These are phyloP conservation scores for Sugiyamaella boreocaroliniensis DNA, from an alignment of 805 yeast genomes.

Conservation along the genomic window DNA sequence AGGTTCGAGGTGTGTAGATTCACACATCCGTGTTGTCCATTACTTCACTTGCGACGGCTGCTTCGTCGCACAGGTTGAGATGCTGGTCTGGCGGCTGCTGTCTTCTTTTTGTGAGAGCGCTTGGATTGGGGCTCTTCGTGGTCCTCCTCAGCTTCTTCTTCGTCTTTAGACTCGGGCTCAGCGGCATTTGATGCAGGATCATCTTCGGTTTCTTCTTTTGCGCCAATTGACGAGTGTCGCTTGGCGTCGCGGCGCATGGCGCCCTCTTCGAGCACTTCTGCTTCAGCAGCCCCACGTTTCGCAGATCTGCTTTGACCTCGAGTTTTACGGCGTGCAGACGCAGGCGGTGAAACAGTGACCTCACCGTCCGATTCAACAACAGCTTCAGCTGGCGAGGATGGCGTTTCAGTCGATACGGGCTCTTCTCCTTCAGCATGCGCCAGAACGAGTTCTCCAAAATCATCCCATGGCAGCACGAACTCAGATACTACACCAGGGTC, in stretches of 20 bases:
- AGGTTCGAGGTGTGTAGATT: too few relatives aligned
- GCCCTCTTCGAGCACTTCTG: not conserved
- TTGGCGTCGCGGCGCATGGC: not conserved
- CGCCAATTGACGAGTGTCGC: not conserved
- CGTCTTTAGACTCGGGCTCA: not conserved
- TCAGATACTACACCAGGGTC: conserved; percentile 15
- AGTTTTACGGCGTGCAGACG: not conserved
- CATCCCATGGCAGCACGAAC: conserved; percentile 40
- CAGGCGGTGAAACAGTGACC: not conserved
- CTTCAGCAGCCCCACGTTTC: not conserved
- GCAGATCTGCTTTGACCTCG: conserved; percentile 4
- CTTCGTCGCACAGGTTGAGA: not conserved
- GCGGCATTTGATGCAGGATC: conserved; percentile 3
- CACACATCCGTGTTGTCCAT: too few relatives aligned
- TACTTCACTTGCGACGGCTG: not conserved
- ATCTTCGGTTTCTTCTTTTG: conserved; percentile 3
- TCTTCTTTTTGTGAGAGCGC: not conserved
- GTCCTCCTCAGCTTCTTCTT: conserved; percentile 5
- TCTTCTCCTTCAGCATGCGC: conserved; percentile 30
- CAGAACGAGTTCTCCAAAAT: conserved; percentile 38
- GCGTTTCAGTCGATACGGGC: conserved; percentile 1
- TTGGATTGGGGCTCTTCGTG: not conserved
- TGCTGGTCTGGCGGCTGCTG: not conserved
- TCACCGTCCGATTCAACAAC: conserved; percentile 10
- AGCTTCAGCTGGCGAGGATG: conserved; percentile 3